These are phyloP conservation scores for Aegle marmelos DNA, from an alignment of 345 rosid species.

Conservation along the genomic window DNA sequence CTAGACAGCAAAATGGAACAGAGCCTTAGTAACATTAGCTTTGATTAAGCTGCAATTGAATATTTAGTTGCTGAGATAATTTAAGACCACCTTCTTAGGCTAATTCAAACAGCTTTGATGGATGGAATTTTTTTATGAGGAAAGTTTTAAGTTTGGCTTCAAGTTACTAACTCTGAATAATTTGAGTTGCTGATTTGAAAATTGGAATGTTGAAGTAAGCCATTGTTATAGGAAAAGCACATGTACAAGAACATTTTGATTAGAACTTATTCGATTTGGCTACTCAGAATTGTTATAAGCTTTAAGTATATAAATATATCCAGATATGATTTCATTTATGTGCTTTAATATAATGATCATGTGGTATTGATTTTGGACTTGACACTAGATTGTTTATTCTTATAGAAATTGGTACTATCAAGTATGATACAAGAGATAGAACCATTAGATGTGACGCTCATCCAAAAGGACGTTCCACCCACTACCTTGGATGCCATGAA, in stretches of 20 bases:
- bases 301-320: background rate
- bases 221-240: background rate
- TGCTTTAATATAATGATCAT: background rate
- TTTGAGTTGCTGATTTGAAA: background rate
- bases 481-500: constrained; percentile 95
- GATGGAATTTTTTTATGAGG: background rate
- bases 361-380: background rate
- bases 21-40: background rate
- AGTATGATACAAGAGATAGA: constrained; percentile 84
- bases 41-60: background rate
- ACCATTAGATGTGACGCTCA: constrained; percentile 83
- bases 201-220: background rate
- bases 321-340: background rate
- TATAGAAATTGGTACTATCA: constrained; percentile 61
- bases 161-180: background rate
- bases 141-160: background rate
- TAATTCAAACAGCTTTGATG: background rate
- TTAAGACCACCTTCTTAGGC: too few species aligned
- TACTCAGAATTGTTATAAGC: background rate
- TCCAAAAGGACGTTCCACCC: constrained; percentile 82
- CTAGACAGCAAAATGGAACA: too few species aligned
- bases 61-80: background rate
- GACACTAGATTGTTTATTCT: constrained; percentile 12
- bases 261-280: background rate
- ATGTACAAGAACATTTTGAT: background rate